Evolutionary conservation across 1,284 basidiomycete genomes (phyloP).

Genomic region (Cryptococcus sp.): DNA sequence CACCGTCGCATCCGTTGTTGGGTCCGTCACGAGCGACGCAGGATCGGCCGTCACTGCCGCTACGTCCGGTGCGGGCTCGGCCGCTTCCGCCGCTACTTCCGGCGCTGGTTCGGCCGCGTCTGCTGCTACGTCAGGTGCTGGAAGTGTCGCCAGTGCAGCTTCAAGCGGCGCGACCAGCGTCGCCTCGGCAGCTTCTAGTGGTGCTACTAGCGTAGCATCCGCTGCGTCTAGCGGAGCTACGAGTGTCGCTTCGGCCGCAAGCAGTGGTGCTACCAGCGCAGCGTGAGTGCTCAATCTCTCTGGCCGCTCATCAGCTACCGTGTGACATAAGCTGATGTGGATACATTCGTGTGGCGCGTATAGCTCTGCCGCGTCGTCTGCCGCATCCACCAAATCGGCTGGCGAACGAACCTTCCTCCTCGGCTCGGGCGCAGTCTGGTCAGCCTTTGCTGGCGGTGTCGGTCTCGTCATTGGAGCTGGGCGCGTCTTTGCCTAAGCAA

Average conservation of each 20-base stretch:
- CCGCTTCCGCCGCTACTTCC: constrained; percentile 9
- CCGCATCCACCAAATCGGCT: constrained; percentile 6
- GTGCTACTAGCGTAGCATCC: constrained; percentile 4
- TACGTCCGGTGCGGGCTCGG: constrained; percentile 10
- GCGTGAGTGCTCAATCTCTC: constrained; percentile 5
- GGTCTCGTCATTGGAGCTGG: constrained; percentile 30
- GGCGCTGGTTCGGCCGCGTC: constrained; percentile 12
- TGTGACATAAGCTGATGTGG: neutral
- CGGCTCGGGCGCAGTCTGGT: constrained; percentile 16
- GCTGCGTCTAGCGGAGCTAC: constrained; percentile 7
- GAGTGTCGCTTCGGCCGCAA: neutral
- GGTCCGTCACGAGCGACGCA: constrained; percentile 1
- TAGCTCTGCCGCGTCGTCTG: constrained; percentile 7
- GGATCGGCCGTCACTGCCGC: constrained; percentile 7
- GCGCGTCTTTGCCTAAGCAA: constrained; percentile 22
- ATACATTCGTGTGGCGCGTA: constrained; percentile 1
- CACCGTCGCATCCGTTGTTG: constrained; percentile 1
- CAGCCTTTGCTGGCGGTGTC: constrained; percentile 23
- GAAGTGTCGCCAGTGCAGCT: constrained; percentile 6
- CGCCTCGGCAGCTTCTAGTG: neutral
- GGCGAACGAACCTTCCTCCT: constrained; percentile 10
- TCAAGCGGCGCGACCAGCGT: constrained; percentile 15
- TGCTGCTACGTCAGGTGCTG: constrained; percentile 17
- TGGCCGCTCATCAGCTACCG: neutral
- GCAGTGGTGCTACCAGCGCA: neutral